Conservation (phyloP, 139 green algal genomes). For the Nannochloris sp. region DNA sequence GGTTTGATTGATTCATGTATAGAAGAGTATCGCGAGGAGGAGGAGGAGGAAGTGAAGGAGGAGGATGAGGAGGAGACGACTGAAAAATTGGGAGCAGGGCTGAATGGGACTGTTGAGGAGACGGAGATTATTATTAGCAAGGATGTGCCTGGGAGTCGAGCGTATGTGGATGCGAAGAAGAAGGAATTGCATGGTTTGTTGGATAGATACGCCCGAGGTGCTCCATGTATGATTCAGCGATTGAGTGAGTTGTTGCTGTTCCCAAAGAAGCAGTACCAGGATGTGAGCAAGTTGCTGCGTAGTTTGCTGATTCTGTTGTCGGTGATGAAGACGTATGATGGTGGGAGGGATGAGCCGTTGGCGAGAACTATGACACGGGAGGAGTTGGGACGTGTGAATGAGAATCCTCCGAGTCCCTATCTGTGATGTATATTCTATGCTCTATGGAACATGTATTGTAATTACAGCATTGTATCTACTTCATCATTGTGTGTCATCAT, state of each 20-base stretch:
- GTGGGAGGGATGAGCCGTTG: background rate
- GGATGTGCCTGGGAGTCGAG: slow-evolving; percentile 14
- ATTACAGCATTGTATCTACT: background rate
- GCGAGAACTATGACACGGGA: slow-evolving; percentile 9
- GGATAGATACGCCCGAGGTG: slow-evolving; percentile 13
- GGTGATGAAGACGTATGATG: slow-evolving; percentile 32
- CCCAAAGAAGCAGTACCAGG: slow-evolving; percentile 55
- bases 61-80: too few species aligned
- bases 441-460: background rate
- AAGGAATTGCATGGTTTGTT: slow-evolving; percentile 27
- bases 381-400: slow-evolving; percentile 32
- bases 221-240: slow-evolving; percentile 67
- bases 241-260: slow-evolving; percentile 66
- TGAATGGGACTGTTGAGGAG: slow-evolving; percentile 23
- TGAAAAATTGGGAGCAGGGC: too few species aligned
- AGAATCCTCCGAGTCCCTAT: slow-evolving; percentile 31
- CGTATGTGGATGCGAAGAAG: slow-evolving; percentile 29
- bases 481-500: background rate
- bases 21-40: too few species aligned
- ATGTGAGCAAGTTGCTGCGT: slow-evolving; percentile 50
- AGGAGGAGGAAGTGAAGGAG: too few species aligned
- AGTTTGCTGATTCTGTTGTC: slow-evolving; percentile 51
- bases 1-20: slow-evolving; percentile 21
- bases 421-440: background rate
- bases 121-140: slow-evolving; percentile 7